Evolutionary conservation across 1,284 basidiomycete genomes (phyloP).

Genomic region (Golubevia sp.): DNA sequence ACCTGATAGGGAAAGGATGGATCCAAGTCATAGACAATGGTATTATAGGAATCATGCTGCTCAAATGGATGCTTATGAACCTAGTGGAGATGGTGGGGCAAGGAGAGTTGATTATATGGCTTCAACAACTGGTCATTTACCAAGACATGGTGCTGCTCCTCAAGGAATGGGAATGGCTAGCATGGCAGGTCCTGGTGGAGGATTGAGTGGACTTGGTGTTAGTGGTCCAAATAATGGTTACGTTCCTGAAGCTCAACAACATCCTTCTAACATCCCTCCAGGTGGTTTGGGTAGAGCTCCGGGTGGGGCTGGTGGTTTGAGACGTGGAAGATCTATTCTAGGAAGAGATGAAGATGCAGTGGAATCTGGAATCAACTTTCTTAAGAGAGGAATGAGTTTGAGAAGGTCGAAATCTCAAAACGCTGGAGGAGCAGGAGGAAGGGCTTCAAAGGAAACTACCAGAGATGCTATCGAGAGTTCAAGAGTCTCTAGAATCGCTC

Average conservation of each 20-base stretch:
- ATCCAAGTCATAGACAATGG: slow-evolving; percentile 91
- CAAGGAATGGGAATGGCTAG: slow-evolving; percentile 30
- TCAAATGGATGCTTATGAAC: slow-evolving; percentile 67
- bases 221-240: slow-evolving; percentile 5
- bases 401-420: slow-evolving; percentile 32
- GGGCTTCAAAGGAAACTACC: slow-evolving; percentile 31
- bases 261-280: slow-evolving; percentile 31
- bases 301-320: slow-evolving; percentile 15
- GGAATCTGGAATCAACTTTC: slow-evolving; percentile 57
- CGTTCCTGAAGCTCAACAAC: slow-evolving; percentile 7
- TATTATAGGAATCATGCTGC: slow-evolving; percentile 90
- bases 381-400: slow-evolving; percentile 57
- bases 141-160: slow-evolving; percentile 54
- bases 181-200: slow-evolving; percentile 51
- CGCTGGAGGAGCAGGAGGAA: slow-evolving; percentile 13
- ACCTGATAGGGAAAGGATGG: slow-evolving; percentile 95
- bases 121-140: slow-evolving; percentile 56
- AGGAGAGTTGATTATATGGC: slow-evolving; percentile 53
- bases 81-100: slow-evolving; percentile 13
- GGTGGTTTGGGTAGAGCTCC: slow-evolving; percentile 40
- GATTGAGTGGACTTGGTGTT: slow-evolving; percentile 56
- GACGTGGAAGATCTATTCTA: slow-evolving; percentile 57
- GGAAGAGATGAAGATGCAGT: slow-evolving; percentile 59
- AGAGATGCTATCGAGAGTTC: slow-evolving; percentile 29
- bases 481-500: slow-evolving; percentile 38